phyloP scores from a whole-genome alignment of 2,329 filamentous ascomycete species.

The Ceratocystis diversiconidia region DNA sequence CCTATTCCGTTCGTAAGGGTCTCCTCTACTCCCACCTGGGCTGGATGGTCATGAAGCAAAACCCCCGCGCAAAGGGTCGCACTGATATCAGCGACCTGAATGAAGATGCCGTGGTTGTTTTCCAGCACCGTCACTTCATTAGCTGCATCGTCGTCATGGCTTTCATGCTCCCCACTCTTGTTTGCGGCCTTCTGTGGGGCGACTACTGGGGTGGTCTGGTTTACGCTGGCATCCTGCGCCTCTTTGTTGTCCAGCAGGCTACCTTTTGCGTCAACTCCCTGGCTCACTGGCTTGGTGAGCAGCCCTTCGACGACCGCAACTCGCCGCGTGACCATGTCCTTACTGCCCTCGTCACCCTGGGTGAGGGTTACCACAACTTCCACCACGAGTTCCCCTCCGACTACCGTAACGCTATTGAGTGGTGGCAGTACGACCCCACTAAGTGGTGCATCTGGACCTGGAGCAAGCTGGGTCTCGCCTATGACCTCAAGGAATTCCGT shows the following conservation, averaged over 20 bases:
- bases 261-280: slow-evolving; percentile 89
- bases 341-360: slow-evolving; percentile 71
- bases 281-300: slow-evolving; percentile 81
- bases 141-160: slow-evolving; percentile 67
- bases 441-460: slow-evolving; percentile 79
- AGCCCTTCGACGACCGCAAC: slow-evolving; percentile 88
- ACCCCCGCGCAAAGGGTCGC: slow-evolving; percentile 75
- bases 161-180: slow-evolving; percentile 57
- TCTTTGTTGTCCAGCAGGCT: slow-evolving; percentile 83
- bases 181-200: slow-evolving; percentile 65
- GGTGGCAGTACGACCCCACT: slow-evolving; percentile 83
- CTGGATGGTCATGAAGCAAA: slow-evolving; percentile 91
- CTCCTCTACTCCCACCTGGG: slow-evolving; percentile 65
- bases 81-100: slow-evolving; percentile 82
- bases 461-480: slow-evolving; percentile 74
- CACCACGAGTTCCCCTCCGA: slow-evolving; percentile 90
- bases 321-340: slow-evolving; percentile 77
- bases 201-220: slow-evolving; percentile 73
- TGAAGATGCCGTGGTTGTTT: slow-evolving; percentile 71
- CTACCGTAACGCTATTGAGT: slow-evolving; percentile 82
- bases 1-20: slow-evolving; percentile 81
- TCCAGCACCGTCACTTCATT: slow-evolving; percentile 78
- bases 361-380: slow-evolving; percentile 90
- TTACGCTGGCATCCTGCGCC: slow-evolving; percentile 71
- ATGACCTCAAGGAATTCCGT: slow-evolving; percentile 81